These are phyloP conservation scores for Fusarium illudens DNA, from an alignment of 2,329 filamentous ascomycete species.

Conservation along the genomic window DNA sequence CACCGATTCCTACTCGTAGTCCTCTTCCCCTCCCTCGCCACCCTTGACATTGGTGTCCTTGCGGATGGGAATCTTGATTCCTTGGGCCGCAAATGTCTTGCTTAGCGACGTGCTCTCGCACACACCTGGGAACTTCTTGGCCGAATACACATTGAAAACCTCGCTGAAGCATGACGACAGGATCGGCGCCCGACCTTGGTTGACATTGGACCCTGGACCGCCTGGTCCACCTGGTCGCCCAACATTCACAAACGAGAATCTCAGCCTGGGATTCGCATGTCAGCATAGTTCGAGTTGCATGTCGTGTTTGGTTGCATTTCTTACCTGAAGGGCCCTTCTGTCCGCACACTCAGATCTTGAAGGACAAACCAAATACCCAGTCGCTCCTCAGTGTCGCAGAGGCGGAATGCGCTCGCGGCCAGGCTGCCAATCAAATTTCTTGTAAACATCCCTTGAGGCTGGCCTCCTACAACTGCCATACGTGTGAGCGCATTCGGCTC, in stretches of 20 bases:
- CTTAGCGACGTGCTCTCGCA: conserved; percentile 92
- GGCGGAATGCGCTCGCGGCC: conserved; percentile 84
- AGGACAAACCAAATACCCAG: conserved; percentile 96
- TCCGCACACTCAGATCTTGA: conserved; percentile 93
- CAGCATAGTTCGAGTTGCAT: conserved; percentile 12
- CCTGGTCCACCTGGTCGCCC: conserved; percentile 58
- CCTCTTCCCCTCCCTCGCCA: conserved; percentile 63
- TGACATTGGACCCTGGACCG: conserved; percentile 62
- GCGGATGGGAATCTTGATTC: conserved; percentile 95
- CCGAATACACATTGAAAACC: conserved; percentile 91
- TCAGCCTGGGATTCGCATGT: conserved; percentile 55
- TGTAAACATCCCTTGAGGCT: conserved; percentile 86
- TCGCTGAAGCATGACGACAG: conserved; percentile 88
- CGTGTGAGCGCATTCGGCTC: conserved; percentile 45
- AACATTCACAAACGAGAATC: conserved; percentile 85
- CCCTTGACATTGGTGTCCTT: conserved; percentile 75
- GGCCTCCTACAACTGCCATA: conserved; percentile 52
- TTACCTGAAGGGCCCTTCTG: conserved; percentile 90
- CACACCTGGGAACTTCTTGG: conserved; percentile 98
- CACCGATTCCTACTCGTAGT: conserved; percentile 41
- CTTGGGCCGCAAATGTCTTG: conserved; percentile 91
- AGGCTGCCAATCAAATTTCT: conserved; percentile 93
- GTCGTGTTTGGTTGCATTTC: conserved; percentile 8
- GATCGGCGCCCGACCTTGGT: conserved; percentile 79
- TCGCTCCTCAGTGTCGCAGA: conserved; percentile 81